Base-by-base conservation (phyloP, 495 filamentous ascomycete genomes). In the Neurospora sp. region DNA sequence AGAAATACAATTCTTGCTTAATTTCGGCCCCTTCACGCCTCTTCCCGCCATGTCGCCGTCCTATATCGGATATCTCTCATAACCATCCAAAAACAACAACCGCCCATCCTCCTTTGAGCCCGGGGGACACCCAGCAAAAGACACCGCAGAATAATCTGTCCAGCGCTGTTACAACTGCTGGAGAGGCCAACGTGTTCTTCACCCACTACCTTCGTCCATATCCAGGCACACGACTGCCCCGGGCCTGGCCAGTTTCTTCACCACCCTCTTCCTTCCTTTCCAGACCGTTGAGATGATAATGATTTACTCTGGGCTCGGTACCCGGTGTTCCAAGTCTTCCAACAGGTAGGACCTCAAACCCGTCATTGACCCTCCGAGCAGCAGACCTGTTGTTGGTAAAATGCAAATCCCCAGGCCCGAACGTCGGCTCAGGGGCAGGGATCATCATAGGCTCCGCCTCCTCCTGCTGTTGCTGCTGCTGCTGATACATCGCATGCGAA, bases 341-440 rank as follows among this genome's bases (percentile, higher is more conserved):
- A 18, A 88, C 88, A 38, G 83, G 84, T 1, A 91, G 77, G 46
- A 91, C 82, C 75, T 90, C 86, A 73, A 91, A 91, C 6, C 89
- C 89, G 11, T 85, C 84, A 73, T 91, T 91, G 18, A 90, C 86
- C 72, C 85, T 87, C 18, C 89, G 83, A 2, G 87, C 73, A 8
- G 87, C 73, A 8, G 75, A 69, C 22, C 77, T 81, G 61, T 86
- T 84, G 27, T 65, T 35, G 14, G 14, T 14, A 11, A 85, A 79
- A 70, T 87, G 84, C 11, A 85, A 78, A 16, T 86, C 82, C 0
- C 82, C 83, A 10, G 83, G 77, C 3, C 78, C 78, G 68, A 81
- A 80, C 0, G 79, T 79, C 12, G 78, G 79, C 38, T 78, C 71
- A 3, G 78, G 76, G 6, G 69, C 53, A 18, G 71, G 18, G 70